These are phyloP conservation scores for Xylaria sp. DNA, from an alignment of 2,329 filamentous ascomycete genomes.

Conservation along the genomic window DNA sequence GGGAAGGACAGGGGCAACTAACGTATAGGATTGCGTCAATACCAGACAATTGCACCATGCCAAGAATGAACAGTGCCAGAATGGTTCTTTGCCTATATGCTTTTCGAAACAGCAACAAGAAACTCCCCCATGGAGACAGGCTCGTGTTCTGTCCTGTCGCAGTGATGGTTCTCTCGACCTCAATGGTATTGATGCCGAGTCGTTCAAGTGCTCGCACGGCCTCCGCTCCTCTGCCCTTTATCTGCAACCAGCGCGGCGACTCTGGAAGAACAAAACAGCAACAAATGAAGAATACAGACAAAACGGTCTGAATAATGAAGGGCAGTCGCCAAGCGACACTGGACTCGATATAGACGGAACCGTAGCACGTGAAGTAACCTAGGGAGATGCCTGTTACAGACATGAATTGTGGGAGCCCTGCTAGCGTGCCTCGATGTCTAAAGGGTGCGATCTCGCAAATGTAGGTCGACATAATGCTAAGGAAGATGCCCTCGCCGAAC, in stretches of 20 bases:
- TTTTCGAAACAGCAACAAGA: constrained; percentile 43
- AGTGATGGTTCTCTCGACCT: constrained; percentile 54
- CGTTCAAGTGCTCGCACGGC: constrained; percentile 50
- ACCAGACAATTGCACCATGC: constrained; percentile 64
- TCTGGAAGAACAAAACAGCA: constrained; percentile 54
- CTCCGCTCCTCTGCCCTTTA: constrained; percentile 52
- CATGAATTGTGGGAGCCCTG: constrained; percentile 58
- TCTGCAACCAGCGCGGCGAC: constrained; percentile 63
- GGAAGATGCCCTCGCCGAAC: constrained; percentile 62
- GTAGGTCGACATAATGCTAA: constrained; percentile 63
- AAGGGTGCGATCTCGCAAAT: constrained; percentile 66
- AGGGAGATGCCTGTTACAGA: constrained; percentile 55
- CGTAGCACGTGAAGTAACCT: constrained; percentile 67
- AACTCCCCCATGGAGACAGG: constrained; percentile 42
- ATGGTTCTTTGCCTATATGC: constrained; percentile 52
- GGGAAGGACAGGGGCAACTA: constrained; percentile 25
- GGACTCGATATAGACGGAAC: constrained; percentile 51
- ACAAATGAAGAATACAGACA: constrained; percentile 48
- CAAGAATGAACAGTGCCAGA: constrained; percentile 53
- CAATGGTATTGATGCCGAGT: constrained; percentile 50
- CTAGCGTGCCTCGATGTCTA: constrained; percentile 54
- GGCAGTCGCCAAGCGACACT: constrained; percentile 62
- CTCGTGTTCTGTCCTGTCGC: constrained; percentile 36
- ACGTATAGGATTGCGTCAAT: constrained; percentile 69
- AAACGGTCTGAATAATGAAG: constrained; percentile 53